Evolutionary conservation across 495 filamentous ascomycete species (phyloP).

Genomic region (Hypoxylon fragiforme): DNA sequence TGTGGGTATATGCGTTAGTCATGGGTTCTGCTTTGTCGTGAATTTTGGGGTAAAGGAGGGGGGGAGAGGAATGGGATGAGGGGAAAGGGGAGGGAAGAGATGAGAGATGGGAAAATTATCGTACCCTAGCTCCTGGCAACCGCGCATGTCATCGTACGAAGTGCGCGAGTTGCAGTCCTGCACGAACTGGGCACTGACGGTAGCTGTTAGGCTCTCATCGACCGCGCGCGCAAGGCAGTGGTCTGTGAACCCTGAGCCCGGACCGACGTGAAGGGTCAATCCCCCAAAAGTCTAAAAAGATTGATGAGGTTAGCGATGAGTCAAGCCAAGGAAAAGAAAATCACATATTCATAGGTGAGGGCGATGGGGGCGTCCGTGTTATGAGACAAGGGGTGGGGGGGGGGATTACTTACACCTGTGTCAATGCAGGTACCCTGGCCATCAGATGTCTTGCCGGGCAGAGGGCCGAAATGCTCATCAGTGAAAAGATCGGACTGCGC

Average conservation of each 20-base stretch:
- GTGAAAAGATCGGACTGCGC: slow-evolving; percentile 41
- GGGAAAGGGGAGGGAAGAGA: background rate
- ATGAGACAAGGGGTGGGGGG: no score
- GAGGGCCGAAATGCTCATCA: slow-evolving; percentile 34
- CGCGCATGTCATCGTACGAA: slow-evolving; percentile 35
- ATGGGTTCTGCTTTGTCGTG: no score
- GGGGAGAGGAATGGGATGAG: no score
- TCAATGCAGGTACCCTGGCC: slow-evolving; percentile 39
- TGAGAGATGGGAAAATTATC: background rate
- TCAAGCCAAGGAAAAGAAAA: background rate
- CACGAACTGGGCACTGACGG: slow-evolving; percentile 33
- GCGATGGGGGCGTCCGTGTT: no score
- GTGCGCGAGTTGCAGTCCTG: slow-evolving; percentile 35
- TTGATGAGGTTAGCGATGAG: background rate
- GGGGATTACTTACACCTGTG: slow-evolving; percentile 30
- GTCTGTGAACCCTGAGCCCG: slow-evolving; percentile 27
- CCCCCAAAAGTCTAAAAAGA: slow-evolving; percentile 40
- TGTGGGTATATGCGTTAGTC: no score
- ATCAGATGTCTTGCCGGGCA: slow-evolving; percentile 38
- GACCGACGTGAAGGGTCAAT: slow-evolving; percentile 43
- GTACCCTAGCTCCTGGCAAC: slow-evolving; percentile 40
- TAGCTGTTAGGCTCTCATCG: slow-evolving; percentile 35
- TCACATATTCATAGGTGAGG: background rate
- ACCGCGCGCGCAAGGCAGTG: slow-evolving; percentile 40
- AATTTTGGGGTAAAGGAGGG: no score